Percentiles rank a stretch among this genome's conserved stretches.
phyloP scores from a whole-genome alignment of 768 basidiomycete genomes.

The Multifurca ochricompacta region DNA sequence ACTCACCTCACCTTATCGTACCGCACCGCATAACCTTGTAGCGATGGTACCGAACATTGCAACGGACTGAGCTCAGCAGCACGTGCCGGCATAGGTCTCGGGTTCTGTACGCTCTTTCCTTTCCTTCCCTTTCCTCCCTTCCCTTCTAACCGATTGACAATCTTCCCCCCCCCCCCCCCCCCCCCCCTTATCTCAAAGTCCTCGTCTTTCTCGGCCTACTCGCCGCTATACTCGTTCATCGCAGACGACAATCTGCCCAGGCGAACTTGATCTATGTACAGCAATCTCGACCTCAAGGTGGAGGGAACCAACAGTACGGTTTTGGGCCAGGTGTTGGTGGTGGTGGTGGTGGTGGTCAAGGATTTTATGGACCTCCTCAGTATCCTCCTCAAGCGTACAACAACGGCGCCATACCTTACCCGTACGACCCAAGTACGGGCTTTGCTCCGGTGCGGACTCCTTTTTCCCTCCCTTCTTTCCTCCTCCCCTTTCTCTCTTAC shows the following conservation, averaged over 20 bases:
- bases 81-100: not conserved
- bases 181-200: not conserved
- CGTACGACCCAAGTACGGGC: constrained; percentile 2
- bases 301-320: not conserved
- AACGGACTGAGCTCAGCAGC: not conserved
- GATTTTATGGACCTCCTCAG: not conserved
- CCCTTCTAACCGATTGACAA: not conserved
- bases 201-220: not conserved
- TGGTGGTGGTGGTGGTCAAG: not conserved
- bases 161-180: too few species aligned
- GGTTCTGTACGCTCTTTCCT: constrained; percentile 7
- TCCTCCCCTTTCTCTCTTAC: not conserved
- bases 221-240: not conserved
- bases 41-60: not conserved
- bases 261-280: not conserved
- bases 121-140: not conserved
- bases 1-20: not conserved
- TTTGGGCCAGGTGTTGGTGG: too few species aligned
- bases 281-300: not conserved
- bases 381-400: constrained; percentile 5
- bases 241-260: not conserved
- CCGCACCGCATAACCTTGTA: not conserved
- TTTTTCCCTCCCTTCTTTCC: not conserved
- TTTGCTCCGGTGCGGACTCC: constrained; percentile 1
- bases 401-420: not conserved